Evolutionary conservation across 2,329 filamentous ascomycete species (phyloP).

Genomic region (Aspergillus sp.): DNA sequence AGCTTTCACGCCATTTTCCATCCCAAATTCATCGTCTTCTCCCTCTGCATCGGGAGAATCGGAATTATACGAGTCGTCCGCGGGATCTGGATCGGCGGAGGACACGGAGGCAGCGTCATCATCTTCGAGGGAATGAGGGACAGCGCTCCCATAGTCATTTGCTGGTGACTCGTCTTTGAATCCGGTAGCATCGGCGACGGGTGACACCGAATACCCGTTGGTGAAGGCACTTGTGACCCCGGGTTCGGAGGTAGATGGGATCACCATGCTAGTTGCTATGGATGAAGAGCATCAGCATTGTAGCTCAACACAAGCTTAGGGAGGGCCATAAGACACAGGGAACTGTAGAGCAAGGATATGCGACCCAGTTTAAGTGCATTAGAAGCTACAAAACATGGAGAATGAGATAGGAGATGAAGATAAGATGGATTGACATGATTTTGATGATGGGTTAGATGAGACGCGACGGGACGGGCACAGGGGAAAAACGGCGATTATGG

Average conservation of each 20-base stretch:
- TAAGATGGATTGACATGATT: conserved; percentile 38
- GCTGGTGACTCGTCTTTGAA: conserved; percentile 40
- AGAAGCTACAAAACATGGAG: conserved; percentile 24
- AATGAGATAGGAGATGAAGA: conserved; percentile 28
- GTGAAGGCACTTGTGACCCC: conserved; percentile 32
- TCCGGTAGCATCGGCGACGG: conserved; percentile 25
- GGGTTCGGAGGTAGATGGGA: conserved; percentile 41
- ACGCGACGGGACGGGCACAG: conserved; percentile 27
- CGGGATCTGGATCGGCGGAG: conserved; percentile 41
- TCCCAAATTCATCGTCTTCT: conserved; percentile 71
- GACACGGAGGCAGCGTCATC: conserved; percentile 53
- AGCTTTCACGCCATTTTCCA: conserved; percentile 56
- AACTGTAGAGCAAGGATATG: conserved; percentile 29
- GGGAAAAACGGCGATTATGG: conserved; percentile 19
- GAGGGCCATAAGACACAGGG: conserved; percentile 20
- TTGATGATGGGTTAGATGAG: conserved; percentile 41
- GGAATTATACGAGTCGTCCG: conserved; percentile 41
- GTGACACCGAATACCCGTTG: conserved; percentile 34
- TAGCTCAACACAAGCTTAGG: conserved; percentile 25
- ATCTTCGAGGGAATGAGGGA: conserved; percentile 68
- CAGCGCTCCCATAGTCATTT: conserved; percentile 69
- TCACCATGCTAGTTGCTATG: conserved; percentile 47
- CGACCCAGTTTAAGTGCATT: conserved; percentile 31
- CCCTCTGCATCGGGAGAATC: conserved; percentile 40
- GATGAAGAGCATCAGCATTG: conserved; percentile 43